Base-by-base conservation (phyloP, 306 rosid genomes). In the Inga laurina region DNA sequence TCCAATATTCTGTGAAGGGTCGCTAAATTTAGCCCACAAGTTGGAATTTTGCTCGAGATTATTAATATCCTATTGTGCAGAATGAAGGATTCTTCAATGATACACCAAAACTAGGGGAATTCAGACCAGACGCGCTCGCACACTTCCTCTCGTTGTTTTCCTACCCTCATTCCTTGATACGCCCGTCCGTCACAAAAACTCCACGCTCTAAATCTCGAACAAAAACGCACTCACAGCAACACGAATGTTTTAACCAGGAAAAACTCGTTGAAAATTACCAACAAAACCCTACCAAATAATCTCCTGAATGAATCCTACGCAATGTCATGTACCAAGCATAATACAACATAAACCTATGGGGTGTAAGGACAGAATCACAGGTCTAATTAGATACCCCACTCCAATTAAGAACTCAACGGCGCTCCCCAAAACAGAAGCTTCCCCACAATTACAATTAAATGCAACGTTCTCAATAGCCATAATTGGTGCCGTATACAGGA, bases 401-500 rank as follows among this genome's bases (percentile, higher is more conserved):
- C 11, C 70, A 85, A 71, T 79, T 14, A 74, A 51, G 27, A 48
- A 34, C 68, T 84, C 76, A 87, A 85, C 68, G 76, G 35, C 16
- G 90, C 57, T 85, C 64, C 77, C 79, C 77, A 24, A 46, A 56
- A 22, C n/a, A 44, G 16, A 16, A 84, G 76, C 84, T 22, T 61
- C 35, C 68, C 80, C 86, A 15, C 79, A 59, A 64, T 85, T 44
- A 82, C 79, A 67, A 79, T 78, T 57, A 35, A 77, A 79, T 51
- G 65, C 22, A 48, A 68, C 64, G 51, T 56, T 68, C 82, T 90
- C 85, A 90, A 43, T 87, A 86, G 39, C 90, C 93, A 71, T 86
- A 88, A 81, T 80, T 86, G 86, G 89, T 46, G 77, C 93, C 93
- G 74, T 90, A 90, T 22, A 84, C 88, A 16, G 87, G 51, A 21